Evolutionary conservation across 345 rosid species (phyloP), one percentile per base, ranked within the genome.

Genomic region (Cardiospermum halicacabum): DNA sequence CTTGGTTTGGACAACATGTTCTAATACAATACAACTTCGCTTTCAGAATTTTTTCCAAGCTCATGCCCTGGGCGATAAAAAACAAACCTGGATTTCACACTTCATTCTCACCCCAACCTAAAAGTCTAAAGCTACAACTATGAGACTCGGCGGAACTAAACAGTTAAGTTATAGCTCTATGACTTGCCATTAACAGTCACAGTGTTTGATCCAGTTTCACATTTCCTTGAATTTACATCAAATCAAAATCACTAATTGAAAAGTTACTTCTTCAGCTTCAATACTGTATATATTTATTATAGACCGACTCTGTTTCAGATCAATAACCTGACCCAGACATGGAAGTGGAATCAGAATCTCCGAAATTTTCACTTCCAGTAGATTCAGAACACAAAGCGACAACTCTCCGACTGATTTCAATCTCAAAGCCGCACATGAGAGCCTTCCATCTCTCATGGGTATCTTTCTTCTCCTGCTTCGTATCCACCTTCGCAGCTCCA

Each of bases 361-460:
- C 43, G 56, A 86, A 71, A 30, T 87, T 92, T 67, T 73, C 80
- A 58, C 87, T 92, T 39, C 94, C 90, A 2, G 98, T 89, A 49
- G 98, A 92, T 65, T 60, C 89, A 0, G 98, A 89, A 30, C 85
- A 87, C 80, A 92, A 87, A 59, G 82, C 98, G 9, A 89, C 87
- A 25, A 84, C 75, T 48, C 87, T 92, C 74, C 81, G 85, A 0
- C 64, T 89, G 25, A 81, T 85, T 66, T 92, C 98, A 3, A n/a
- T 69, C 2, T 85, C 92, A 8, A 82, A 68, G 25, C 96, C 96
- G 3, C 98, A 92, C 73, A 92, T 89, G 98, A 66, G 90, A 58
- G 87, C 98, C 25, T 89, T 92, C 64, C 94, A 92, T 60, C 84
- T 92, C 31, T 87, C 96, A 0, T 92, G 98, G 98, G 45, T 89